phyloP scores from a whole-genome alignment of 2,329 filamentous ascomycete genomes.

The Diaporthe australafricana region DNA sequence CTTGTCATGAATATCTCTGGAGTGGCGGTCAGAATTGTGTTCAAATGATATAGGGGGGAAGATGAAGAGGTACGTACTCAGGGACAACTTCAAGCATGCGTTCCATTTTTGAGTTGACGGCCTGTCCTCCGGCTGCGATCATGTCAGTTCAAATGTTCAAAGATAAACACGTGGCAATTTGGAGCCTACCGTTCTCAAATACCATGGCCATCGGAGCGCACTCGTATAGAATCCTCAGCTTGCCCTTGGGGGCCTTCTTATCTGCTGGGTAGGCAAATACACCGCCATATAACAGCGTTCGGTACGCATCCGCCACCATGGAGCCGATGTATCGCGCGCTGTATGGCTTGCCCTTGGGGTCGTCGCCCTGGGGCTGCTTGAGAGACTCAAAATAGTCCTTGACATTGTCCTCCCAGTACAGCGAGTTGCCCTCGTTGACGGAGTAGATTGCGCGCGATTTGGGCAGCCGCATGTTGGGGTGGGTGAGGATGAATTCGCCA shows the following conservation, averaged over 20 bases:
- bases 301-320: conserved; percentile 99
- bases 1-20: conserved; percentile 85
- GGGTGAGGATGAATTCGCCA: conserved; percentile 98
- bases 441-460: conserved; percentile 89
- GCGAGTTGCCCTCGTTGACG: conserved; percentile 97
- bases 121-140: conserved; percentile 87
- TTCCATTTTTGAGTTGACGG: conserved; percentile 89
- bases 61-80: conserved; percentile 54
- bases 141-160: conserved; percentile 26
- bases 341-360: conserved; percentile 92
- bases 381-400: conserved; percentile 90
- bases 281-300: conserved; percentile 93
- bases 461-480: conserved; percentile 93
- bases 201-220: conserved; percentile 99
- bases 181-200: conserved; percentile 89
- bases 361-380: conserved; percentile 77
- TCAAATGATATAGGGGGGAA: neutral
- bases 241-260: conserved; percentile 98
- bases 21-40: neutral
- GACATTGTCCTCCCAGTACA: conserved; percentile 93
- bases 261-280: conserved; percentile 98
- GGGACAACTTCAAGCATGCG: conserved; percentile 91
- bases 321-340: conserved; percentile 94
- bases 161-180: neutral
- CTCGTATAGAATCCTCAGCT: conserved; percentile 96